phyloP scores from a whole-genome alignment of 2,329 filamentous ascomycete genomes.

The Fusarium pseudograminearum region DNA sequence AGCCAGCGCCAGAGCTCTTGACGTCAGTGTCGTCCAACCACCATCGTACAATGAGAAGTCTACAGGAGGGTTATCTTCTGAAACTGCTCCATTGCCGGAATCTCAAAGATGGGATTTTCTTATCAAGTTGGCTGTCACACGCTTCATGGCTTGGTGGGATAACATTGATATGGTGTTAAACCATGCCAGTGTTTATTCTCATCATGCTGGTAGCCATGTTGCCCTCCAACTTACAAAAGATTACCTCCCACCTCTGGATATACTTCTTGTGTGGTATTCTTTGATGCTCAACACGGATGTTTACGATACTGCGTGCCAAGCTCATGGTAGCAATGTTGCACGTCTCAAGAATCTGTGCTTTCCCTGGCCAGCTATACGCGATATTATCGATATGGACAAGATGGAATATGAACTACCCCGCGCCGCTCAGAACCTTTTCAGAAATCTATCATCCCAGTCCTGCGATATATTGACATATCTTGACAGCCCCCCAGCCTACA shows the following conservation, averaged over 20 bases:
- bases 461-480: conserved; percentile 30
- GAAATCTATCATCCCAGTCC: conserved; percentile 21
- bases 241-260: conserved; percentile 27
- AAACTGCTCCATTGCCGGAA: neutral
- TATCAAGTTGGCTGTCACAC: conserved; percentile 21
- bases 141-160: conserved; percentile 32
- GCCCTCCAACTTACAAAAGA: conserved; percentile 27
- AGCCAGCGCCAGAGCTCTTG: conserved; percentile 13
- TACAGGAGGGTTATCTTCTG: neutral
- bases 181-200: conserved; percentile 20
- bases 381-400: conserved; percentile 21
- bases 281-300: conserved; percentile 15
- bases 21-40: conserved; percentile 6
- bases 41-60: conserved; percentile 17
- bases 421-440: conserved; percentile 27
- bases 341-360: conserved; percentile 29
- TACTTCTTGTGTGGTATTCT: conserved; percentile 31
- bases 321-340: neutral
- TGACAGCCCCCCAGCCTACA: conserved; percentile 23
- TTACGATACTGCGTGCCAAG: conserved; percentile 16
- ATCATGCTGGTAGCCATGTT: conserved; percentile 22
- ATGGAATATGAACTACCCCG: conserved; percentile 21
- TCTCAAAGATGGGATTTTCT: conserved; percentile 34
- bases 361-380: conserved; percentile 32
- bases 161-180: conserved; percentile 26